Conservation (phyloP, 2,329 filamentous ascomycete genomes). For the Neocatenulostroma microsporum region DNA sequence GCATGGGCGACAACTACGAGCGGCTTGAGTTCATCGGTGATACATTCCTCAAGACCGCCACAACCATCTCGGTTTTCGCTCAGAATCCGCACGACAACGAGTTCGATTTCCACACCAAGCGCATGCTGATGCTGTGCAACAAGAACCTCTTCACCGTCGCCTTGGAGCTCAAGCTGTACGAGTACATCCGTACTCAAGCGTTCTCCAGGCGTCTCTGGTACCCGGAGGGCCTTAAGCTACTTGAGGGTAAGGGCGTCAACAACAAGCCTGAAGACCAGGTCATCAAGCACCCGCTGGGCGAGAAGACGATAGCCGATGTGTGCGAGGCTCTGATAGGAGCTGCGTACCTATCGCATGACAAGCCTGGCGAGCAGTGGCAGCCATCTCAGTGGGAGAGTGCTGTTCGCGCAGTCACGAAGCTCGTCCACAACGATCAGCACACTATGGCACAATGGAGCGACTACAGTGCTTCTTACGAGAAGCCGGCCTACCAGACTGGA, state of each 20-base stretch:
- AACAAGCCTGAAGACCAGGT: constrained; percentile 41
- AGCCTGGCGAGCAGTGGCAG: constrained; percentile 32
- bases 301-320: constrained; percentile 77
- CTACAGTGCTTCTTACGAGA: constrained; percentile 61
- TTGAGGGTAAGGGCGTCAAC: constrained; percentile 48
- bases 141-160: constrained; percentile 77
- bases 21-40: constrained; percentile 89
- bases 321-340: constrained; percentile 92
- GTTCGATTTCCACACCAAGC: constrained; percentile 78
- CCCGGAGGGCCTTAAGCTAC: constrained; percentile 65
- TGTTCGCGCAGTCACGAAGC: constrained; percentile 56
- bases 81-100: constrained; percentile 71
- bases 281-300: constrained; percentile 60
- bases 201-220: constrained; percentile 86
- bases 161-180: constrained; percentile 55
- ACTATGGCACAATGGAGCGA: constrained; percentile 61
- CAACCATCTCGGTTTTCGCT: constrained; percentile 77
- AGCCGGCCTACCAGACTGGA: constrained; percentile 62
- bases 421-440: constrained; percentile 66
- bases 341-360: constrained; percentile 53
- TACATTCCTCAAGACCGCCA: constrained; percentile 91
- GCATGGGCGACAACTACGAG: constrained; percentile 94
- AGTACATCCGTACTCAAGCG: constrained; percentile 72
- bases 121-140: constrained; percentile 89
- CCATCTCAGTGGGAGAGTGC: constrained; percentile 51